These are phyloP conservation scores for Didymella sp. DNA, from an alignment of 2,329 filamentous ascomycete species.

Conservation along the genomic window DNA sequence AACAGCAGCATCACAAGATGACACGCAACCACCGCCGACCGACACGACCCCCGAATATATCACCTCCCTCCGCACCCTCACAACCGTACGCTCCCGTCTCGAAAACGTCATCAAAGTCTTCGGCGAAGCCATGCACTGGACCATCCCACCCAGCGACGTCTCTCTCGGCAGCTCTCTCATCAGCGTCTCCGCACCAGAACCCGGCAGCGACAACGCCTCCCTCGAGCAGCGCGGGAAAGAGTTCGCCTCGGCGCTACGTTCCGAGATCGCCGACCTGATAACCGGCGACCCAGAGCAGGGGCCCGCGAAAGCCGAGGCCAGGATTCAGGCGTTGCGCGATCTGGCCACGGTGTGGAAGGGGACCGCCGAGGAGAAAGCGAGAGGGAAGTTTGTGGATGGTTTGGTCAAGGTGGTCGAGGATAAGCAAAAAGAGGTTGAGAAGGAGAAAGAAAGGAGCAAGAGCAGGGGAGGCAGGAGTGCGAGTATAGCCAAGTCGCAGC, in stretches of 20 bases:
- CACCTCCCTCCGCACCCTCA: conserved; percentile 79
- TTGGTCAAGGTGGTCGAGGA: conserved; percentile 86
- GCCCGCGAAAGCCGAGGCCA: conserved; percentile 73
- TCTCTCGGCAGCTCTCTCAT: conserved; percentile 86
- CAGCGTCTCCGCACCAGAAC: conserved; percentile 85
- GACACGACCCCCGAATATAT: conserved; percentile 62
- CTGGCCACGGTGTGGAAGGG: conserved; percentile 88
- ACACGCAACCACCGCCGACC: background rate
- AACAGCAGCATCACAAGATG: conserved; percentile 1
- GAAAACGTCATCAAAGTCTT: conserved; percentile 91
- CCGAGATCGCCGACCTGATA: conserved; percentile 75
- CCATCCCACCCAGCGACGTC: conserved; percentile 84
- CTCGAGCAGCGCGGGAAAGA: conserved; percentile 88
- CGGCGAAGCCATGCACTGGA: conserved; percentile 94
- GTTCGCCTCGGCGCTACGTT: conserved; percentile 72
- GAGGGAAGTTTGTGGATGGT: conserved; percentile 80
- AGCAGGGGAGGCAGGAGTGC: conserved; percentile 31
- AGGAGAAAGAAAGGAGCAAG: conserved; percentile 34
- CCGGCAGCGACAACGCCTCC: conserved; percentile 68
- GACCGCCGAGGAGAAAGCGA: conserved; percentile 91
- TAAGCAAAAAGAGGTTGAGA: conserved; percentile 57
- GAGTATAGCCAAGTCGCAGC: conserved; percentile 28
- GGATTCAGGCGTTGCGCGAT: conserved; percentile 79
- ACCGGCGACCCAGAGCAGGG: conserved; percentile 63
- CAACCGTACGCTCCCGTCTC: conserved; percentile 80